Evolutionary conservation across 148 eudicot species (phyloP), one percentile per base, ranked within the genome.

Genomic region (Arbutus unedo): DNA sequence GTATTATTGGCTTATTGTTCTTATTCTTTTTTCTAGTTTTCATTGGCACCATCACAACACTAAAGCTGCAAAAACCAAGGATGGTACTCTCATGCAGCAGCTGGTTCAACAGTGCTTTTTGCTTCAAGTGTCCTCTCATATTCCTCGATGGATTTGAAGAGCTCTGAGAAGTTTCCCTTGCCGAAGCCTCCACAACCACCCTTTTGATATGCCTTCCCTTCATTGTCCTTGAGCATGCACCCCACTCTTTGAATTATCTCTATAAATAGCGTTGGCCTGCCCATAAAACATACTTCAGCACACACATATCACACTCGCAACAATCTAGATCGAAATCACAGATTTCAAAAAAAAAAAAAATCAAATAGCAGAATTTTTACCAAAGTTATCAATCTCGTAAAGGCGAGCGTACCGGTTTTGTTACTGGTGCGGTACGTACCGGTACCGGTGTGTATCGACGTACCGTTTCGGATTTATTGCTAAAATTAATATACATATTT

Each of bases 141-240:
- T 76, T 96, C 99, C 81, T 96, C 99, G 2, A 96, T 93, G n/a
- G 99, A 96, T 74, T 91, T 94, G 81, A 94, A 96, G 81, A 96
- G 98, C 90, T 94, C 98, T 0, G 98, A 91, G 87, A 96, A 94
- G 86, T 96, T 96, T 13, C 99, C 99, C 82, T 96, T 96, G n/a
- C 99, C 99, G 44, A 96, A 96, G 66, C 99, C 99, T 85, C 99
- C 99, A 79, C 99, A 96, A 0, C 98, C 98, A 47, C 95, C 97
- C 87, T 91, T 96, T 85, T 96, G 98, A 82, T 89, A 93, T 5
- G 66, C 45, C 76, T 91, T 89, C 31, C 98, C 99, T 11, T 90
- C 80, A 3, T 89, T 93, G 50, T 96, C 93, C 87, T 90, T 83
- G 71, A 88, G 76, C 97, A 96, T 91, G 90, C 99, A 96, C 43